Base-by-base conservation (phyloP, 768 basidiomycete genomes). In the Naganishia friedmannii region DNA sequence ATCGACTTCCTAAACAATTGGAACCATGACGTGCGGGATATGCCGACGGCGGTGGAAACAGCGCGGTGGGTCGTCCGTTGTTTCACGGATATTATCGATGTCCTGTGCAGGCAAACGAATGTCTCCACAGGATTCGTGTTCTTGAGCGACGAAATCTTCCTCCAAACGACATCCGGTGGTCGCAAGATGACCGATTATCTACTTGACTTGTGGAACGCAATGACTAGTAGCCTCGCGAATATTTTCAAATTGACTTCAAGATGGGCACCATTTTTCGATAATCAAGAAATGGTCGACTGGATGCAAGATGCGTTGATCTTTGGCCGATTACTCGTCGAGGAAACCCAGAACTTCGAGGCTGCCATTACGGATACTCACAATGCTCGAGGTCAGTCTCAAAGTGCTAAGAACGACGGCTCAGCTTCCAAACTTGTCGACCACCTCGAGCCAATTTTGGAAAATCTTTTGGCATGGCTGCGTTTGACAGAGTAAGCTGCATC, bases 231-330 rank as follows among this genome's bases (percentile, higher is more conserved):
- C 3, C 86, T 95, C 57, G 86, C 89, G 0, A 84, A 89, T 65
- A 92, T 99, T 72, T 97, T 96, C 83, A 88, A 86, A 77, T 86
- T 86, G 65, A 93, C 93, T 2, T 89, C 89, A 0, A 77, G 83
- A 17, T 99, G 96, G 96, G 86, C 96, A 0, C 79, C 83, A 9
- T 89, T 85, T 78, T 91, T 91, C 79, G 88, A 90, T 66, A 88
- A 87, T 74, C 86, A 88, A 31, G 88, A 88, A 68, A 96, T 99
- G 94, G 85, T 90, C 17, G 86, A 88, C 37, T 99, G 96, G 96
- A 98, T 99, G 96, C 87, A 94, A 67, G 96, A 98, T 78, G 96
- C 94, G 2, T 84, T 98, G 65, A 93, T 98, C 73, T 93, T 96
- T 76, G 93, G 89, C 10, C 83, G 90, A 73, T 90, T 94, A 75